Evolutionary conservation across 2,329 filamentous ascomycete genomes (phyloP).

Genomic region (Huntiella abstrusa): DNA sequence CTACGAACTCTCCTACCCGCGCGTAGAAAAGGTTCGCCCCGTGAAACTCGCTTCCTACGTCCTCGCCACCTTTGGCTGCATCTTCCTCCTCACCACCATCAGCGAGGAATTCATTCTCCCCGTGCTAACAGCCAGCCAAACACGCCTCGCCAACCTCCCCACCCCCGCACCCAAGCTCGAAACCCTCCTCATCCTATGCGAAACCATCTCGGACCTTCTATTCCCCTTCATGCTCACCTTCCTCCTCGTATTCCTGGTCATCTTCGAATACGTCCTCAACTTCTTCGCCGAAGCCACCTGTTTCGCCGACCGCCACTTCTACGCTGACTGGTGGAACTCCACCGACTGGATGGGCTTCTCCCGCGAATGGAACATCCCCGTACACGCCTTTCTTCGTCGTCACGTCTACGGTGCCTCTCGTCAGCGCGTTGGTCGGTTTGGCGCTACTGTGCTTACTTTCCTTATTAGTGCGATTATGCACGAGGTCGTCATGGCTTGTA

Average conservation of each 20-base stretch:
- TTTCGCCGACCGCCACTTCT: conserved; percentile 90
- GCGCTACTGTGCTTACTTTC: conserved; percentile 81
- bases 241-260: conserved; percentile 87
- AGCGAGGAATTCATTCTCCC: conserved; percentile 93
- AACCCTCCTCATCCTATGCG: conserved; percentile 59
- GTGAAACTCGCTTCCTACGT: conserved; percentile 68
- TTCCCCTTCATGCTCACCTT: conserved; percentile 98
- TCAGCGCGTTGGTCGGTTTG: conserved; percentile 52
- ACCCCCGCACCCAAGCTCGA: conserved; percentile 28
- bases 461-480: conserved; percentile 76
- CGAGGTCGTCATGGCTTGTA: conserved; percentile 93
- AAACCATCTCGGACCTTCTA: conserved; percentile 77
- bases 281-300: conserved; percentile 87
- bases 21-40: conserved; percentile 57
- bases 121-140: conserved; percentile 54
- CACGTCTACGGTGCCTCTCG: conserved; percentile 82
- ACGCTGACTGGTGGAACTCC: conserved; percentile 58
- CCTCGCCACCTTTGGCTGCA: conserved; percentile 81
- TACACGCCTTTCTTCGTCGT: conserved; percentile 83
- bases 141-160: conserved; percentile 21
- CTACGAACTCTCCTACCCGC: conserved; percentile 93
- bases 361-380: conserved; percentile 96
- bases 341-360: conserved; percentile 92
- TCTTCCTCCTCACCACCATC: conserved; percentile 79
- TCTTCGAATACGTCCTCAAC: conserved; percentile 91